These are phyloP conservation scores for Macrolepiota dolichaula DNA, from an alignment of 768 basidiomycete genomes.

Conservation along the genomic window DNA sequence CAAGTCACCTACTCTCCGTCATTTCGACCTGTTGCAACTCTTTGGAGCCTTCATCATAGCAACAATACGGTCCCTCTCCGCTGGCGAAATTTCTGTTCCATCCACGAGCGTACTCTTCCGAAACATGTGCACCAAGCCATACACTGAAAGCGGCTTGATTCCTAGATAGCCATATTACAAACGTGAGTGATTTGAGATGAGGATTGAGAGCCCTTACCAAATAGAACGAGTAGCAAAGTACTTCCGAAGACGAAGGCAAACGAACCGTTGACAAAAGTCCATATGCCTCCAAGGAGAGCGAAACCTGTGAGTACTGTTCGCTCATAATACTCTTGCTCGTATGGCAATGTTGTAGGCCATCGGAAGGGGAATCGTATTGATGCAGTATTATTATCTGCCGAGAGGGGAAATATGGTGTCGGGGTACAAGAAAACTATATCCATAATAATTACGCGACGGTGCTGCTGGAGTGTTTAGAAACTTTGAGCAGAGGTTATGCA, in stretches of 20 bases:
- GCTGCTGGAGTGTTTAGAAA: no score
- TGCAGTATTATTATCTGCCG: neutral
- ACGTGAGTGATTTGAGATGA: no score
- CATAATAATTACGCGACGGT: neutral
- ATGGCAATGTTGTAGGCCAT: neutral
- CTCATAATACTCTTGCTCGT: neutral
- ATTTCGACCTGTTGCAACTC: no score
- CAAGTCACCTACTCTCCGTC: no score
- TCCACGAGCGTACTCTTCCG: neutral
- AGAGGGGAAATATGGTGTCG: neutral
- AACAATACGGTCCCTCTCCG: neutral
- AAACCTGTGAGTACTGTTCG: neutral
- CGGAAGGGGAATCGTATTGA: neutral
- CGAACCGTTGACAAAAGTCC: neutral
- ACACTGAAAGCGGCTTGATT: neutral
- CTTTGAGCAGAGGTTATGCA: no score
- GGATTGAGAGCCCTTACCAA: neutral
- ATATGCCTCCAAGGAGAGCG: neutral
- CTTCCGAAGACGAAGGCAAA: neutral
- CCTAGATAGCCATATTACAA: neutral
- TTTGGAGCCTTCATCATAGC: neutral
- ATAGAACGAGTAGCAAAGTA: neutral
- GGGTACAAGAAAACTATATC: neutral
- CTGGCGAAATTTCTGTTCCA: neutral
- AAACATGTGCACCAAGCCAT: neutral